Percentiles rank a stretch among this genome's conserved stretches.
These are phyloP conservation scores for Cytidiella melzeri DNA, from an alignment of 768 basidiomycete genomes.

Conservation along the genomic window DNA sequence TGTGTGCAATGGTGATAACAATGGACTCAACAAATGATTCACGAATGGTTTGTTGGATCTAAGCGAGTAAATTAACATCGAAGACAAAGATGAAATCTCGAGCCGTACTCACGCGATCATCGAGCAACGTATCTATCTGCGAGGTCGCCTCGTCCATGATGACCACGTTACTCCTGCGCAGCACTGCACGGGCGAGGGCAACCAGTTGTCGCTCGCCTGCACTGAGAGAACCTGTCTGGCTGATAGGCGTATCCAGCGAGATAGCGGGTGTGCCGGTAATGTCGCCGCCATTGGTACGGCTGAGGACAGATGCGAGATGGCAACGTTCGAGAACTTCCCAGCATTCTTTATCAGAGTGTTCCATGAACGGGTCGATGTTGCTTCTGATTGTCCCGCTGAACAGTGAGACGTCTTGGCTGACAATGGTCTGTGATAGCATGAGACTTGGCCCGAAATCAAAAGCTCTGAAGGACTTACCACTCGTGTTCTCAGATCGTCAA, in stretches of 20 bases:
- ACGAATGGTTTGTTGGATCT: conserved; percentile 71
- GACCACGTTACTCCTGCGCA: conserved; percentile 59
- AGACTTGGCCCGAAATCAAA: background rate
- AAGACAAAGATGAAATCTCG: too few relatives aligned
- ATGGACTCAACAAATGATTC: conserved; percentile 67
- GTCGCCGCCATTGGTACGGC: conserved; percentile 2
- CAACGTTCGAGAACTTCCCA: conserved; percentile 60
- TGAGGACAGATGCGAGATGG: conserved; percentile 46
- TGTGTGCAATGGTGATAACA: conserved; percentile 81
- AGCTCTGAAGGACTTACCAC: conserved; percentile 35
- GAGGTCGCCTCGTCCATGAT: conserved; percentile 79
- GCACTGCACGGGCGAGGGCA: conserved; percentile 61
- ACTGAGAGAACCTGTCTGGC: conserved; percentile 54
- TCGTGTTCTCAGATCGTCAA: conserved; percentile 61
- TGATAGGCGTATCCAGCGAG: conserved; percentile 56
- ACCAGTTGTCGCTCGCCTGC: conserved; percentile 77
- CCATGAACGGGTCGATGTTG: conserved; percentile 65
- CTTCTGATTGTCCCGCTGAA: conserved; percentile 69
- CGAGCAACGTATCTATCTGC: conserved; percentile 64
- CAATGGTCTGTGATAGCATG: conserved; percentile 47
- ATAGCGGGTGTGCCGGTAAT: conserved; percentile 16
- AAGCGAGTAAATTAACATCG: background rate
- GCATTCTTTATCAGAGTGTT: conserved; percentile 55
- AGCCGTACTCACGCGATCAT: conserved; percentile 51
- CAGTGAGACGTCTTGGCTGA: conserved; percentile 69